Conservation (phyloP, 805 yeast species). For the Cyberlindnera petersonii region DNA sequence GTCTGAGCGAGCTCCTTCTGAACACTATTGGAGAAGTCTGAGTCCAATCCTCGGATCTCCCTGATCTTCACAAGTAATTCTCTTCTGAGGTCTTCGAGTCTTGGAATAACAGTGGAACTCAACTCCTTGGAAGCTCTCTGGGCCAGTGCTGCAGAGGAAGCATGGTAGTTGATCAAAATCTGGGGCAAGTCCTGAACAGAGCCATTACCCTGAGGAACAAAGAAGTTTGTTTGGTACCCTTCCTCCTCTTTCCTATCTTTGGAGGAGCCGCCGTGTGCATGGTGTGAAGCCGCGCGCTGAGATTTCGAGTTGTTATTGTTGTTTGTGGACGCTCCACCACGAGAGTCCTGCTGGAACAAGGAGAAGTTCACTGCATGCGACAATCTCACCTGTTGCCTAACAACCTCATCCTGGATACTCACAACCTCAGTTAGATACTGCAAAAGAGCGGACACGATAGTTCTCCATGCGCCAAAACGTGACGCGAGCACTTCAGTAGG, state of each 20-base stretch:
- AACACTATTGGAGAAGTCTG: constrained; percentile 80
- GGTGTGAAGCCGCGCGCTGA: constrained; percentile 5
- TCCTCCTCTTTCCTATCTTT: constrained; percentile 14
- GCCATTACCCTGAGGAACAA: constrained; percentile 72
- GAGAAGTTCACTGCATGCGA: constrained; percentile 68
- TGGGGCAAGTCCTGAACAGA: constrained; percentile 83
- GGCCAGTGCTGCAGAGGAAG: constrained; percentile 54
- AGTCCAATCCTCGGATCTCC: constrained; percentile 76
- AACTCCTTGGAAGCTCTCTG: constrained; percentile 57
- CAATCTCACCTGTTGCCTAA: constrained; percentile 75
- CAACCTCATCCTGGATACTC: constrained; percentile 82
- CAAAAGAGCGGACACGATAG: constrained; percentile 67
- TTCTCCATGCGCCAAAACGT: constrained; percentile 84
- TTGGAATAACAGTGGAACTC: constrained; percentile 56
- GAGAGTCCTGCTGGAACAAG: constrained; percentile 20
- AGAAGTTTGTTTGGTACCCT: constrained; percentile 37
- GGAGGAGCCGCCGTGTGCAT: constrained; percentile 17
- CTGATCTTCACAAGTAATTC: constrained; percentile 81
- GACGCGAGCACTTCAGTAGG: constrained; percentile 87
- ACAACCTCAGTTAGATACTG: constrained; percentile 76
- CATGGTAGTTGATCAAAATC: constrained; percentile 61
- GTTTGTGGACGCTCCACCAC: constrained; percentile 1
- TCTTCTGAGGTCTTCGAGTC: constrained; percentile 63
- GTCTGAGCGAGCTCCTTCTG: constrained; percentile 66
- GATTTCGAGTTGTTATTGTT: background rate